Base-by-base conservation (phyloP, 495 filamentous ascomycete species). In the Penicillium argentinense region DNA sequence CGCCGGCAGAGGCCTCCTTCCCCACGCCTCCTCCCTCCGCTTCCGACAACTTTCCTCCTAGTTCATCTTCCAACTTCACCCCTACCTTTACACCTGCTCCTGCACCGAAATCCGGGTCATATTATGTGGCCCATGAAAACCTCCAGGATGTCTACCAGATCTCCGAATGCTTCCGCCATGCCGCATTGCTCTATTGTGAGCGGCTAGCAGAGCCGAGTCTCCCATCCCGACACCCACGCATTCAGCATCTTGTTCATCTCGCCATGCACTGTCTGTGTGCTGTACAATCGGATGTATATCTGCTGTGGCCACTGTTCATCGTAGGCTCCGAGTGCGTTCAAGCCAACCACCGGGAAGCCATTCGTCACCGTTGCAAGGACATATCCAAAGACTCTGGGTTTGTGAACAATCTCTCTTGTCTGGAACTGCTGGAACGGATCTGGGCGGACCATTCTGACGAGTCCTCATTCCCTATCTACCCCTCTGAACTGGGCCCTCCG, bases 281-380 rank as follows among this genome's bases (percentile, higher is more conserved):
- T 39, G 84, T 96, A 17, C 80, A 87, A 48, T 79, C 84, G 2
- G 88, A 93, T 64, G 92, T 95, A 59, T 96, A 93, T 56, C 72
- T 97, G 18, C 81, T 97, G 2, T 97, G 92, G 92, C 91, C 92
- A 7, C 76, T 97, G 8, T 96, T 96, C 62, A 86, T 97, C 39
- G 85, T 84, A 0, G 91, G 92, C 22, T 89, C 88, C 17, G 92
- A 96, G 71, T 95, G 91, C 60, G 87, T 95, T 42, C 83, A 86
- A 42, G 86, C 89, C 51, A 72, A 83, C 27, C 87, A 96, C 51
- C 84, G 91, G 43, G 74, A 78, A 23, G 78, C 90, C 37, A 85
- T 97, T 36, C 80, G 89, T 14, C 70, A 81, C 54, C 81, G 91
- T 39, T 96, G 90, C 71, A 72, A 83, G 28, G 89, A 92, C 62